These are phyloP conservation scores for Trametes hirsuta DNA, from an alignment of 1,284 basidiomycete species.

Conservation along the genomic window DNA sequence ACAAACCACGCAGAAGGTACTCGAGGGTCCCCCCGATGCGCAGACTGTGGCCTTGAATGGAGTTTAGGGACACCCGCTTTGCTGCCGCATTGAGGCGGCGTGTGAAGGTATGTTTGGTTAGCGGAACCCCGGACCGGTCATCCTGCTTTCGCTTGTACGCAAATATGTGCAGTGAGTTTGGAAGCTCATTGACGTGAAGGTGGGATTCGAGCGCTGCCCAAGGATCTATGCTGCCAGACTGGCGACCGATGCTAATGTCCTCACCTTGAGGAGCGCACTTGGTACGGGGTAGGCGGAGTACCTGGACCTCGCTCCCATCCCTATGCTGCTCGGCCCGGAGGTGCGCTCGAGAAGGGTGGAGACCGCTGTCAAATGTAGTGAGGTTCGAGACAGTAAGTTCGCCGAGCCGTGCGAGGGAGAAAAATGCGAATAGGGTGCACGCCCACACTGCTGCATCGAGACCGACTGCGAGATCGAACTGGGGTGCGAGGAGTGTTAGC, in stretches of 20 bases:
- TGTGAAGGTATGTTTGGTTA: background rate
- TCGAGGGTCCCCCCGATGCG: conserved; percentile 42
- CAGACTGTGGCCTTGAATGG: conserved; percentile 39
- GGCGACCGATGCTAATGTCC: background rate
- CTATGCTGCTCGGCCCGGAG: background rate
- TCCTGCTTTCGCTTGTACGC: background rate
- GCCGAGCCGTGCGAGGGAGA: conserved; percentile 30
- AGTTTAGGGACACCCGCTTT: background rate
- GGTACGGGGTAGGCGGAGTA: background rate
- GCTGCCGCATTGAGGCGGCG: background rate
- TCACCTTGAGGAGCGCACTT: background rate
- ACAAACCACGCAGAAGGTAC: conserved; percentile 38
- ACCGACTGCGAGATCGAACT: background rate
- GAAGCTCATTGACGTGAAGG: background rate
- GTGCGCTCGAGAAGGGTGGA: conserved; percentile 7
- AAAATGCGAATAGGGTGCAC: conserved; percentile 41
- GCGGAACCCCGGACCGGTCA: background rate
- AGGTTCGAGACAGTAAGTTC: conserved; percentile 47
- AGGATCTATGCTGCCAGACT: too few relatives aligned
- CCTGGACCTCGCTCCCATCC: background rate
- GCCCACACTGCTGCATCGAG: conserved; percentile 38
- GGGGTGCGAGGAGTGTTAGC: conserved; percentile 9
- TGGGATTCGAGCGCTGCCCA: background rate
- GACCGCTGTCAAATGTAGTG: too few relatives aligned
- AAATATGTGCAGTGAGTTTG: background rate